Conservation (phyloP, 2,329 filamentous ascomycete species). For the Nigrospora sphaerica region DNA sequence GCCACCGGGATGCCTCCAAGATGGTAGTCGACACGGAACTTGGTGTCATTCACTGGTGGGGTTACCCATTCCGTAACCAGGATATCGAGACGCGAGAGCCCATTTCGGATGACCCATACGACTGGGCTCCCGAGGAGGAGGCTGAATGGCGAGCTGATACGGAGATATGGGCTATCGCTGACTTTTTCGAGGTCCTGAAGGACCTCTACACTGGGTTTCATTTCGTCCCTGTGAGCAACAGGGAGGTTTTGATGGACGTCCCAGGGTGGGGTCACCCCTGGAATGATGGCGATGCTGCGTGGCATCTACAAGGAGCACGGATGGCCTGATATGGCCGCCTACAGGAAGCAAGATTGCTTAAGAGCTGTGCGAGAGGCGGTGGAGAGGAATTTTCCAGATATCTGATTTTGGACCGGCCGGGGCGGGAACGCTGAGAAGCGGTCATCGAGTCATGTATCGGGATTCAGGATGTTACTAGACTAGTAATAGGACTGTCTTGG, state of each 20-base stretch:
- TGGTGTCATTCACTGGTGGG: constrained; percentile 17
- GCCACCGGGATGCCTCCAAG: constrained; percentile 6
- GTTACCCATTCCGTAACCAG: constrained; percentile 9
- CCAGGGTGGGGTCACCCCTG: constrained; percentile 10
- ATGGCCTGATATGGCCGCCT: constrained; percentile 20
- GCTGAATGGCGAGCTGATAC: constrained; percentile 15
- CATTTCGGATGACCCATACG: constrained; percentile 12
- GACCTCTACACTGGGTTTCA: constrained; percentile 13
- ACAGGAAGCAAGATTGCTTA: constrained; percentile 20
- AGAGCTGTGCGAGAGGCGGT: constrained; percentile 1
- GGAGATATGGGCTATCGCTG: constrained; percentile 14
- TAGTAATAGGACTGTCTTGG: too few relatives aligned
- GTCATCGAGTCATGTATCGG: too few relatives aligned
- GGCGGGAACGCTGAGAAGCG: too few relatives aligned
- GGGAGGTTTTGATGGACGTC: constrained; percentile 5
- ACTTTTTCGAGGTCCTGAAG: constrained; percentile 18
- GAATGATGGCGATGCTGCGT: constrained; percentile 9
- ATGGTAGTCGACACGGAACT: constrained; percentile 19
- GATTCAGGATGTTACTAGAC: too few relatives aligned
- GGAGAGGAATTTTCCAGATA: background rate
- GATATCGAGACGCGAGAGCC: constrained; percentile 3
- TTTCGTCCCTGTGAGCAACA: constrained; percentile 10
- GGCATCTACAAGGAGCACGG: constrained; percentile 22
- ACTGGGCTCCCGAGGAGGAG: constrained; percentile 14
- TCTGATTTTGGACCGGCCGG: too few relatives aligned